Evolutionary conservation across 495 filamentous ascomycete genomes (phyloP).

Genomic region (Daldinia vernicosa): DNA sequence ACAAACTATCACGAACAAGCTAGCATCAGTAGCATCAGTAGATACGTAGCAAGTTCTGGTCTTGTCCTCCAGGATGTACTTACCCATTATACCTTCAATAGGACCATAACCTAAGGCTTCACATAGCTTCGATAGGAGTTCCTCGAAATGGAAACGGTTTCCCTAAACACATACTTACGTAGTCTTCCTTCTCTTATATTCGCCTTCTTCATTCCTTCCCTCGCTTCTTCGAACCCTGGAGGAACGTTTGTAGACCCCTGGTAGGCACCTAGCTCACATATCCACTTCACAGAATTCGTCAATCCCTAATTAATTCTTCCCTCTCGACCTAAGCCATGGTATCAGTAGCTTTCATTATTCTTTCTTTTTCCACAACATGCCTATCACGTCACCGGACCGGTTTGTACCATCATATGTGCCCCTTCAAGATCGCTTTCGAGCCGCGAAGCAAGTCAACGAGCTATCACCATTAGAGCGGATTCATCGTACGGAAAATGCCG

Average conservation of each 20-base stretch:
- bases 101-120: conserved; percentile 19
- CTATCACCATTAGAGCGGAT: conserved; percentile 70
- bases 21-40: too few relatives aligned
- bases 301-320: conserved; percentile 19
- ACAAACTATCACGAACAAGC: too few relatives aligned
- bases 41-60: neutral
- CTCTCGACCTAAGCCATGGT: conserved; percentile 35
- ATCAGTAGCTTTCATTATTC: conserved; percentile 45
- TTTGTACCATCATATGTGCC: conserved; percentile 69
- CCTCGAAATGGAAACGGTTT: neutral
- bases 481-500: conserved; percentile 63
- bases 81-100: neutral
- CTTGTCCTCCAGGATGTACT: neutral
- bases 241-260: conserved; percentile 1
- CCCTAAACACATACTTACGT: neutral
- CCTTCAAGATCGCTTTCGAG: conserved; percentile 65
- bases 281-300: neutral
- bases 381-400: conserved; percentile 64
- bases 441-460: conserved; percentile 69
- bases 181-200: neutral
- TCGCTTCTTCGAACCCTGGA: conserved; percentile 3
- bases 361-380: conserved; percentile 45
- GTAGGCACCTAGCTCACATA: neutral
- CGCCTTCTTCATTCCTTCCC: conserved; percentile 2
- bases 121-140: neutral